A percentile compares a stretch with the other conserved stretches of the same genome.
Evolutionary conservation across 306 rosid genomes (phyloP).

Genomic region (Quercus alba): DNA sequence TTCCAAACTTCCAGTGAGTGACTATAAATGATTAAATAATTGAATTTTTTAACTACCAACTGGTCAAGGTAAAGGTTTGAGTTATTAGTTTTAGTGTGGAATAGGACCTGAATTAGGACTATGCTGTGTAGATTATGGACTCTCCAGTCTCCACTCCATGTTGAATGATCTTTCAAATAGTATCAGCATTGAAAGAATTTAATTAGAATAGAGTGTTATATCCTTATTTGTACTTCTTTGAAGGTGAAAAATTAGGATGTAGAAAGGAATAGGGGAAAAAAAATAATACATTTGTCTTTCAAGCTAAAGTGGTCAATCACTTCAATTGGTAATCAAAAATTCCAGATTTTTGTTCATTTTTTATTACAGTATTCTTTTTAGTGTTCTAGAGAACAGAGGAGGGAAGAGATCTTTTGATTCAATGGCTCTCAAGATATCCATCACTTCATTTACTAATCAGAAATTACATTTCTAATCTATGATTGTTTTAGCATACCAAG

Average conservation of each 20-base stretch:
- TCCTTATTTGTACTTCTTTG: neutral
- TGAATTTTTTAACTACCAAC: neutral
- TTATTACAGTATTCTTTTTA: neutral
- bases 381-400: neutral
- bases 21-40: neutral
- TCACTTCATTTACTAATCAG: neutral
- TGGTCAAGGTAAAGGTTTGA: neutral
- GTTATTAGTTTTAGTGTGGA: neutral
- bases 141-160: neutral
- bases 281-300: neutral
- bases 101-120: neutral
- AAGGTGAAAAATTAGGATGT: neutral
- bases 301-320: neutral
- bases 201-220: neutral
- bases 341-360: neutral
- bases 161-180: neutral
- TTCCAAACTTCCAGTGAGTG: no score
- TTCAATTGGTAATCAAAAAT: neutral
- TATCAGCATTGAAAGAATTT: neutral
- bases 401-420: neutral
- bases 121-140: neutral
- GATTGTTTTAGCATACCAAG: neutral
- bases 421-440: neutral
- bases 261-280: neutral
- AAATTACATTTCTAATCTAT: neutral